Conservation (phyloP, 2,329 filamentous ascomycete species). For the Nemania sp. region DNA sequence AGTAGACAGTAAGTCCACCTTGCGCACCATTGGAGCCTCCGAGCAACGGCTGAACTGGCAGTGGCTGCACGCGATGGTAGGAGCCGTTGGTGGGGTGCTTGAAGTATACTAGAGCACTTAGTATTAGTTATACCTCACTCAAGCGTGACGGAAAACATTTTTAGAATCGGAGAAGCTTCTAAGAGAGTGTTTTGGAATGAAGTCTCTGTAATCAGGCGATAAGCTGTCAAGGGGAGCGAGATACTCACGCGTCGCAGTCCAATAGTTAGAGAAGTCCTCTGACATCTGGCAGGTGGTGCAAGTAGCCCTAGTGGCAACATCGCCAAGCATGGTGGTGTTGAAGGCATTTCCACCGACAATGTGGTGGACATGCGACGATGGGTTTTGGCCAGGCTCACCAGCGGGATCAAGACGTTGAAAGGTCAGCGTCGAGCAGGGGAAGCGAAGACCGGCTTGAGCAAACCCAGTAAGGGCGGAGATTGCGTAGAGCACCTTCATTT, state of each 20-base stretch:
- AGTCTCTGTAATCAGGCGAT: too few relatives aligned
- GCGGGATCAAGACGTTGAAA: slow-evolving; percentile 39
- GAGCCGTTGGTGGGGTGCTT: slow-evolving; percentile 47
- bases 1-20: slow-evolving; percentile 48
- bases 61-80: slow-evolving; percentile 44
- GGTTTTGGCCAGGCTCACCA: slow-evolving; percentile 33
- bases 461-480: slow-evolving; percentile 16
- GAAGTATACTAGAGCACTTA: slow-evolving; percentile 31
- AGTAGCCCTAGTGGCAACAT: slow-evolving; percentile 33
- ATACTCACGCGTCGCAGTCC: slow-evolving; percentile 34
- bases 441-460: slow-evolving; percentile 38
- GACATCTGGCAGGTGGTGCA: slow-evolving; percentile 47
- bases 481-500: slow-evolving; percentile 31
- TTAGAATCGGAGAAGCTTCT: too few relatives aligned
- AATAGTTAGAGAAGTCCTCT: slow-evolving; percentile 47
- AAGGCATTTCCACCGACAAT: slow-evolving; percentile 41
- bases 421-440: slow-evolving; percentile 38
- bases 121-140: neutral
- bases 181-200: too few relatives aligned
- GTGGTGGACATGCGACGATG: slow-evolving; percentile 38
- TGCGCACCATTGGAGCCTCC: slow-evolving; percentile 43
- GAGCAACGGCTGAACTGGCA: slow-evolving; percentile 42
- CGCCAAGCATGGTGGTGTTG: slow-evolving; percentile 37
- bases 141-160: neutral
- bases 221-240: too few relatives aligned